These are phyloP conservation scores for Phytophthora tentaculata DNA, from an alignment of 352 stramenopile genomes.

Conservation along the genomic window DNA sequence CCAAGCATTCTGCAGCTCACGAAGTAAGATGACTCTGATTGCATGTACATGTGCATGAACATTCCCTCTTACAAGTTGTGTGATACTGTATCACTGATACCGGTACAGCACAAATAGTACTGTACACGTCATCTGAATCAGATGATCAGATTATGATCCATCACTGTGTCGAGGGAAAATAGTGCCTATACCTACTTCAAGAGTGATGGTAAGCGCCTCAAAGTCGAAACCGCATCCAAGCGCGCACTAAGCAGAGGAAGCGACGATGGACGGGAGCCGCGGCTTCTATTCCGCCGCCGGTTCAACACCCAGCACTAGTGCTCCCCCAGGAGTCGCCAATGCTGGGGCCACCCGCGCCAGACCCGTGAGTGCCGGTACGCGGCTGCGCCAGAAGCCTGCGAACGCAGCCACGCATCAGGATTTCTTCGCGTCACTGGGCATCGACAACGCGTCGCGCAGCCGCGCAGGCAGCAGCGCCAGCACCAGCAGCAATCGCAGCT, in stretches of 20 bases:
- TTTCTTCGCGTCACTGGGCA: slow-evolving; percentile 63
- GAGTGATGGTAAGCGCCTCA: slow-evolving; percentile 25
- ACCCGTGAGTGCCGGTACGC: slow-evolving; percentile 62
- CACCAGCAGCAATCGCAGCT: slow-evolving; percentile 43
- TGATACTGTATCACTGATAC: too few relatives aligned
- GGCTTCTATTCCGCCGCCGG: slow-evolving; percentile 32
- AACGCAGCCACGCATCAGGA: slow-evolving; percentile 41
- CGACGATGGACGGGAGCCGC: slow-evolving; percentile 40
- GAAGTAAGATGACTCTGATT: too few relatives aligned
- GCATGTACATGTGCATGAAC: too few relatives aligned
- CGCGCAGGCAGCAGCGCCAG: slow-evolving; percentile 32
- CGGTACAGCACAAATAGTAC: too few relatives aligned
- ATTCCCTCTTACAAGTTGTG: too few relatives aligned
- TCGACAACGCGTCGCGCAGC: slow-evolving; percentile 34
- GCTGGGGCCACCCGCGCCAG: slow-evolving; percentile 32
- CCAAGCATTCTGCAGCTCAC: too few relatives aligned
- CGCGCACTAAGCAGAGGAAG: slow-evolving; percentile 5
- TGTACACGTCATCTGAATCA: slow-evolving; percentile 18
- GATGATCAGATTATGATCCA: too few relatives aligned
- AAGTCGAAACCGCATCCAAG: slow-evolving; percentile 42
- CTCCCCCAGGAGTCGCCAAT: neutral
- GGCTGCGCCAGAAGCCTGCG: slow-evolving; percentile 64
- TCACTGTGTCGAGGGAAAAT: slow-evolving; percentile 16
- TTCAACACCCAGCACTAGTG: neutral
- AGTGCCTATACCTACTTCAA: neutral